phyloP scores from a whole-genome alignment of 495 filamentous ascomycete species.

The Trypethelium eluteriae region DNA sequence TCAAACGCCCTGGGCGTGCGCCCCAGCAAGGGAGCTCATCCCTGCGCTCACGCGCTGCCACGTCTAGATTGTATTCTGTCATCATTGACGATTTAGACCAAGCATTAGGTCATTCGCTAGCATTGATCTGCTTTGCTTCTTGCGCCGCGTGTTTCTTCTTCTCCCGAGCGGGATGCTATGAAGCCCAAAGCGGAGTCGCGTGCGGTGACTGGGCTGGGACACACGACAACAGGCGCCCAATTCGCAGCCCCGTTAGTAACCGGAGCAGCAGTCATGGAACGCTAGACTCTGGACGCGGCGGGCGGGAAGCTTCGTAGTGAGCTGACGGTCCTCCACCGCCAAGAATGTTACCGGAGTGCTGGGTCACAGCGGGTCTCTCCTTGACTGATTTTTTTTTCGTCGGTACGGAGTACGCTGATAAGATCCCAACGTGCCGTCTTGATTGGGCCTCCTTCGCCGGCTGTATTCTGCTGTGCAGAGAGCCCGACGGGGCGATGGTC shows the following conservation, averaged over 20 bases:
- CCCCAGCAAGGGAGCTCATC: not conserved
- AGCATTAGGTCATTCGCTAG: not conserved
- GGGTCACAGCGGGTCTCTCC: not conserved
- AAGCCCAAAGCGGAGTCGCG: not conserved
- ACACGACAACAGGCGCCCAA: not conserved
- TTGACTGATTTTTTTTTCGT: constrained; percentile 5
- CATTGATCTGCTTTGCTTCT: not conserved
- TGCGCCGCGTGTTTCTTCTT: not conserved
- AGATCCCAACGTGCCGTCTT: not conserved
- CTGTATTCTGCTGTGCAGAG: not conserved
- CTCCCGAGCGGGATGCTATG: not conserved
- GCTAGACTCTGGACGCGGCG: not conserved
- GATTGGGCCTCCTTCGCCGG: not conserved
- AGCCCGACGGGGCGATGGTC: not conserved
- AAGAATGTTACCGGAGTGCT: not conserved
- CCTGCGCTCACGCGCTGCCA: not conserved
- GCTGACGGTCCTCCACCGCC: constrained; percentile 1
- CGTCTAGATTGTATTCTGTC: not conserved
- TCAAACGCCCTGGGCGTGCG: not conserved
- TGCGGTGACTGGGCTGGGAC: not conserved
- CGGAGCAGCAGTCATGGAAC: not conserved
- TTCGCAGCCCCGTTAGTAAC: not conserved
- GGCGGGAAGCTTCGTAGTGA: not conserved
- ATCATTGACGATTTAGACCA: not conserved
- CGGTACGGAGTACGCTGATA: not conserved